phyloP scores from a whole-genome alignment of 257 asterid species.

The Echium plantagineum region DNA sequence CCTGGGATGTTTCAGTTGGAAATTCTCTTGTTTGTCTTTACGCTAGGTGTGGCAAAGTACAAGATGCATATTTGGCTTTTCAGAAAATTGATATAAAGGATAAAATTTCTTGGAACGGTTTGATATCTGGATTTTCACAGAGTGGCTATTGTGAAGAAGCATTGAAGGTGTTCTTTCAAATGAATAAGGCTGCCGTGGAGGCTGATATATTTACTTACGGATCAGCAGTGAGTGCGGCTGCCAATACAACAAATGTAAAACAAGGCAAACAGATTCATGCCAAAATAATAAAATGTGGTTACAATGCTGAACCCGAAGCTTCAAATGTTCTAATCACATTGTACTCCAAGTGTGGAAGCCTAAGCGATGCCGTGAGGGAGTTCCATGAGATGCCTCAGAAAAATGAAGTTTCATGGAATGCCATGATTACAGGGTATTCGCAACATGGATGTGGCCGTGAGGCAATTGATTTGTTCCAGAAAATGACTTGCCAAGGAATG shows the following conservation, averaged over 20 bases:
- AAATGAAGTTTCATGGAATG: conserved; percentile 80
- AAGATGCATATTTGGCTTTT: conserved; percentile 47
- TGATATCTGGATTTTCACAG: conserved; percentile 87
- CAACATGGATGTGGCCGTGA: conserved; percentile 70
- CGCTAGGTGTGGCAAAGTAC: conserved; percentile 66
- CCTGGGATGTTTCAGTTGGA: conserved; percentile 59
- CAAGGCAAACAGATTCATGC: conserved; percentile 66
- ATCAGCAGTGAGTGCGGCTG: conserved; percentile 76
- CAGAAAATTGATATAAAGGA: conserved; percentile 44
- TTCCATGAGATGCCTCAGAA: conserved; percentile 50
- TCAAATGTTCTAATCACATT: conserved; percentile 67
- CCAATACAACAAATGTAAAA: conserved; percentile 51
- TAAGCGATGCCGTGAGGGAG: conserved; percentile 45
- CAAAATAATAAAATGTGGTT: conserved; percentile 48
- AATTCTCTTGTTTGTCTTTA: conserved; percentile 67
- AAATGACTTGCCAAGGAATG: conserved; percentile 41
- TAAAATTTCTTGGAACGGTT: conserved; percentile 60
- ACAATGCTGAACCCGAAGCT: conserved; percentile 49
- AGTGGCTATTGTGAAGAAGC: conserved; percentile 71
- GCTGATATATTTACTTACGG: conserved; percentile 73
- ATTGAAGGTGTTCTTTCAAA: conserved; percentile 42
- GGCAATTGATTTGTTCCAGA: conserved; percentile 65
- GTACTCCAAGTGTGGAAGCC: conserved; percentile 78
- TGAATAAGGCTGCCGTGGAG: conserved; percentile 57
- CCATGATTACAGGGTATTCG: conserved; percentile 80